Evolutionary conservation across 305 asterid genomes (phyloP).

Genomic region (Solanum hybrid): DNA sequence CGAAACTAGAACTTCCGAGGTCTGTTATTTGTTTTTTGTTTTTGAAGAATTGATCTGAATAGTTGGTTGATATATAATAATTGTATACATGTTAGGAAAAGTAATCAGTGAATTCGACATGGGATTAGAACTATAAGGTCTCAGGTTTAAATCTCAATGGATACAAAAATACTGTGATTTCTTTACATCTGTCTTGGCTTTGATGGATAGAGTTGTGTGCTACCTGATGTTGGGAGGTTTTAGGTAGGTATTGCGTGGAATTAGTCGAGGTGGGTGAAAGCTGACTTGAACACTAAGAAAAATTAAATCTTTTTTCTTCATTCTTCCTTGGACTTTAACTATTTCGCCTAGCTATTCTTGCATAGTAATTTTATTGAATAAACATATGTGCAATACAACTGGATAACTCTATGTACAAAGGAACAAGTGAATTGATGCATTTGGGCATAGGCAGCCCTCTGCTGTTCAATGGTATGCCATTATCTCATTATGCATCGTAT

Average conservation of each 20-base stretch:
- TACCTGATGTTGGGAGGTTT: not conserved
- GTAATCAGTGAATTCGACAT: not conserved
- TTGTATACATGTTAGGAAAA: not conserved
- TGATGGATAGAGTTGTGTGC: not conserved
- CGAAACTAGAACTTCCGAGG: slow-evolving; percentile 76
- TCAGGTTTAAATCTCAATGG: not conserved
- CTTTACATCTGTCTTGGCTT: not conserved
- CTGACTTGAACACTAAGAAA: not conserved
- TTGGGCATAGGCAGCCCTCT: not conserved
- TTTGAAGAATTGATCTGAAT: not conserved
- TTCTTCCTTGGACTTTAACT: not conserved
- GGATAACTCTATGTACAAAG: not conserved
- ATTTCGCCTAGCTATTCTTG: not conserved
- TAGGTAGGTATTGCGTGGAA: not conserved
- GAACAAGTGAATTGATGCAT: not conserved
- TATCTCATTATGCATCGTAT: not conserved
- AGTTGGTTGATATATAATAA: not conserved
- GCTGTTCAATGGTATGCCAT: not conserved
- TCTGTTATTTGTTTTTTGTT: not conserved
- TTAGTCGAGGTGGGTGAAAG: not conserved
- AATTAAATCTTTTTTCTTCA: not conserved
- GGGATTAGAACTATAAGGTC: not conserved
- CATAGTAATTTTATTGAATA: not conserved
- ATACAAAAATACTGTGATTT: not conserved
- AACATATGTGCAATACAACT: not conserved